Percentiles rank a stretch among this genome's conserved stretches.
Evolutionary conservation across 2,329 filamentous ascomycete species (phyloP).

Genomic region (Metarhizium robertsii): DNA sequence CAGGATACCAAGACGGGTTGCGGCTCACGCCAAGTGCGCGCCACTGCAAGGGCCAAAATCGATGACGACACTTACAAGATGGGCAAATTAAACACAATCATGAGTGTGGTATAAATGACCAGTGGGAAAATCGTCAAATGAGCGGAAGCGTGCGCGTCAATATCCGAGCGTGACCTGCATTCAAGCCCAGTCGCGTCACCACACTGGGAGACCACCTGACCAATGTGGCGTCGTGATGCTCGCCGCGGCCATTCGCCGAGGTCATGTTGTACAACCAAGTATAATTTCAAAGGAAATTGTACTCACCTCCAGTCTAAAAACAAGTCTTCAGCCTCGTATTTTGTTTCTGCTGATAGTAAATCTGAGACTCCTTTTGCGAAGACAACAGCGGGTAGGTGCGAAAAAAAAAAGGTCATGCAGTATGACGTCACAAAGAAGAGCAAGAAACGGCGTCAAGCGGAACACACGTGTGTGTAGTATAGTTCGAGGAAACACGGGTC

Average conservation of each 20-base stretch:
- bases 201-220: not conserved
- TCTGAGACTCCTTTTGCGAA: not conserved
- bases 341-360: not conserved
- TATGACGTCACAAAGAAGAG: not conserved
- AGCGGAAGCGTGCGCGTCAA: not conserved
- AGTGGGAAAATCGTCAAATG: not conserved
- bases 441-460: not conserved
- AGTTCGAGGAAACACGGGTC: not conserved
- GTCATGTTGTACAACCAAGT: not conserved
- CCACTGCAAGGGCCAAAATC: no score
- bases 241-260: not conserved
- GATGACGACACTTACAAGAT: no score
- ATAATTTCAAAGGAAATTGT: not conserved
- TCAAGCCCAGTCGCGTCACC: conserved; percentile 1
- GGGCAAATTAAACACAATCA: no score
- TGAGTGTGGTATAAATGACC: not conserved
- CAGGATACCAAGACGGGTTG: no score
- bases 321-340: not conserved
- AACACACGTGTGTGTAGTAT: not conserved
- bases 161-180: conserved; percentile 2
- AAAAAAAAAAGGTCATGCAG: not conserved
- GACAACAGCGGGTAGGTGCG: not conserved
- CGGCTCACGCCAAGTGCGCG: no score
- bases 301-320: not conserved
- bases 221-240: not conserved